Percentiles rank a stretch among this genome's conserved stretches.
phyloP scores from a whole-genome alignment of 352 stramenopile genomes.

The Globisporangium paroecandrum region DNA sequence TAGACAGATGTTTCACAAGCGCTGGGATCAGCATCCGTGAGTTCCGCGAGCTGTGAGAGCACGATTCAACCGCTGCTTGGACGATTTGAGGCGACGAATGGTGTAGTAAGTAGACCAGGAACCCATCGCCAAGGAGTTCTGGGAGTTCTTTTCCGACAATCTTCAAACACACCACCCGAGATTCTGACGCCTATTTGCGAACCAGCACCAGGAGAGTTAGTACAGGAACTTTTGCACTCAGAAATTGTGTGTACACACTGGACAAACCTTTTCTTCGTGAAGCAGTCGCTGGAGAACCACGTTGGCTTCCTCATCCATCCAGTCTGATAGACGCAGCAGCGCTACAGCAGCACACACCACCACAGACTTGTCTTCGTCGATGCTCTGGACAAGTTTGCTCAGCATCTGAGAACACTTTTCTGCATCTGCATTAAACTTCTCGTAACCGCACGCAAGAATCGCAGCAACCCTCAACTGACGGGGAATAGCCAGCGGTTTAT shows the following conservation, averaged over 20 bases:
- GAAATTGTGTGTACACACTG: background rate
- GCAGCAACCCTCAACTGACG: slow-evolving; percentile 64
- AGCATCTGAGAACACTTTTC: slow-evolving; percentile 64
- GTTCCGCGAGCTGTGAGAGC: slow-evolving; percentile 65
- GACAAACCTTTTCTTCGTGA: slow-evolving; percentile 66
- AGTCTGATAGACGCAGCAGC: slow-evolving; percentile 68
- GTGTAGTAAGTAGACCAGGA: slow-evolving; percentile 81
- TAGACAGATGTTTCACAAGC: slow-evolving; percentile 73
- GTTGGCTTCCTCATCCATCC: slow-evolving; percentile 86
- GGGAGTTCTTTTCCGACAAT: slow-evolving; percentile 81
- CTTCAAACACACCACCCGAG: slow-evolving; percentile 74
- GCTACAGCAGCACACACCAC: slow-evolving; percentile 74
- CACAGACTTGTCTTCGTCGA: slow-evolving; percentile 63
- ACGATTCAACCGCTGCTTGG: slow-evolving; percentile 77
- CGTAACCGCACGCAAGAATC: slow-evolving; percentile 75
- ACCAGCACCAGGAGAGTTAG: background rate
- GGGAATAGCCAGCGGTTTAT: slow-evolving; percentile 56
- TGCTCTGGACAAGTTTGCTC: slow-evolving; percentile 50
- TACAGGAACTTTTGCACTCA: background rate
- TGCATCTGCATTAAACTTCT: slow-evolving; percentile 58
- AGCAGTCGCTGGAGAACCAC: slow-evolving; percentile 72
- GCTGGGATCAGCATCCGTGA: slow-evolving; percentile 84
- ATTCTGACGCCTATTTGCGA: slow-evolving; percentile 42
- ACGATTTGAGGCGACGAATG: slow-evolving; percentile 68
- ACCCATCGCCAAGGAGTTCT: slow-evolving; percentile 78